phyloP scores from a whole-genome alignment of 208 protist species.

The Crithidia expoeki region DNA sequence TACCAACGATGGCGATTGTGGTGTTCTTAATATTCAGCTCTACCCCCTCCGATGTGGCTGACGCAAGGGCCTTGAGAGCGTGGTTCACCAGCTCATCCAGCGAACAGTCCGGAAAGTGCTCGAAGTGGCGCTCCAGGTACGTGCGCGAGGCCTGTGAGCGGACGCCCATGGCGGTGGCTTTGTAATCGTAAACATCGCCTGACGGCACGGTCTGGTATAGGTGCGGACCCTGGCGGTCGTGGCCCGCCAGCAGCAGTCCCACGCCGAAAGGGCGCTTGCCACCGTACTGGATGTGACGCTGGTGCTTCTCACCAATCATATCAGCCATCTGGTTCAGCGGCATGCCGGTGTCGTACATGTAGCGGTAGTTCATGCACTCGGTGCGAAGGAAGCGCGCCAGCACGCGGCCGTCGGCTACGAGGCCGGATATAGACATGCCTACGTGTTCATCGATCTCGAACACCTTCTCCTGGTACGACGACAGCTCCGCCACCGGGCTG shows the following conservation, averaged over 20 bases:
- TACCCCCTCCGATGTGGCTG: conserved; percentile 89
- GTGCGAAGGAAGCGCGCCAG: conserved; percentile 95
- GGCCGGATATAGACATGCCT: conserved; percentile 98
- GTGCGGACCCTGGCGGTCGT: conserved; percentile 93
- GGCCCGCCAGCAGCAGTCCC: conserved; percentile 98
- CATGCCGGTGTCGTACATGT: conserved; percentile 83
- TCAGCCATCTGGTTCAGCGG: conserved; percentile 82
- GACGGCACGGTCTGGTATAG: conserved; percentile 97
- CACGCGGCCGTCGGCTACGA: conserved; percentile 97
- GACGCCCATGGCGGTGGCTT: conserved; percentile 98
- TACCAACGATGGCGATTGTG: conserved; percentile 92
- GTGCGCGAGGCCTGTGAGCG: conserved; percentile 98
- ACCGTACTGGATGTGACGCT: conserved; percentile 97
- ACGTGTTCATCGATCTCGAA: conserved; percentile 98
- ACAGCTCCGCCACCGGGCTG: conserved; percentile 94
- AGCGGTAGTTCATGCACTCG: conserved; percentile 98
- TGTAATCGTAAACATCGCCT: conserved; percentile 98
- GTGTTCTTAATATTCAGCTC: conserved; percentile 94
- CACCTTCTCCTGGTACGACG: conserved; percentile 98
- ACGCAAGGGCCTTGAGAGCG: conserved; percentile 92
- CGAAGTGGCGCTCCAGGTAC: conserved; percentile 99
- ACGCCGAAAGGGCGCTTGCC: conserved; percentile 98
- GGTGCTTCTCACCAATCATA: conserved; percentile 93
- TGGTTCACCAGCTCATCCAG: conserved; percentile 93
- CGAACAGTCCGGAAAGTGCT: conserved; percentile 86